Conservation (phyloP, 805 yeast species). For the Debaryomyces hansenii region DNA sequence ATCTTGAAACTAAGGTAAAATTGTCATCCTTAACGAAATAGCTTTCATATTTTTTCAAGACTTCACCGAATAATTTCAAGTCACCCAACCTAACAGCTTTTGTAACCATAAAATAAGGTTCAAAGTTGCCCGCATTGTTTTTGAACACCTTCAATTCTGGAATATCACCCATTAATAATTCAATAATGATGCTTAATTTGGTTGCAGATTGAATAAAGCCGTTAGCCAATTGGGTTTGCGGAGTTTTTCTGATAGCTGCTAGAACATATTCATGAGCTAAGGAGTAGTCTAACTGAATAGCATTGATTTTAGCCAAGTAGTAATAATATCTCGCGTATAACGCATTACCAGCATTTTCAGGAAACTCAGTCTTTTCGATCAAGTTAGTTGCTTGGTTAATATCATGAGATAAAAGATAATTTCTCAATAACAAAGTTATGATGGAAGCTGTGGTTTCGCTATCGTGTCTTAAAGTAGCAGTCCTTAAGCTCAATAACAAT, state of each 20-base stretch:
- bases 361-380: slow-evolving; percentile 86
- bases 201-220: slow-evolving; percentile 91
- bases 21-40: slow-evolving; percentile 73
- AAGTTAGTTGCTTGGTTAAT: slow-evolving; percentile 85
- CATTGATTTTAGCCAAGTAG: slow-evolving; percentile 85
- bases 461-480: slow-evolving; percentile 90
- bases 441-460: slow-evolving; percentile 86
- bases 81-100: slow-evolving; percentile 94
- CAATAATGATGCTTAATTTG: slow-evolving; percentile 83
- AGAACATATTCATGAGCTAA: slow-evolving; percentile 86
- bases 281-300: slow-evolving; percentile 90
- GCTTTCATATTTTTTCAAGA: slow-evolving; percentile 61
- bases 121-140: slow-evolving; percentile 56
- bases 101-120: slow-evolving; percentile 83
- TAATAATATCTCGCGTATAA: slow-evolving; percentile 89
- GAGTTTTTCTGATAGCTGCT: slow-evolving; percentile 95
- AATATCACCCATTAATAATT: slow-evolving; percentile 92
- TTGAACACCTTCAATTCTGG: slow-evolving; percentile 85
- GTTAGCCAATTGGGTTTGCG: slow-evolving; percentile 78
- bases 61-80: slow-evolving; percentile 72
- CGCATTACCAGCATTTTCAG: slow-evolving; percentile 80
- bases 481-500: slow-evolving; percentile 73
- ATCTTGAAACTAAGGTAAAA: slow-evolving; percentile 78
- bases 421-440: slow-evolving; percentile 81
- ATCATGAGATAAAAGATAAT: slow-evolving; percentile 74